Percentiles rank a stretch among this genome's conserved stretches.
These are phyloP conservation scores for Tricholoma sp. DNA, from an alignment of 768 basidiomycete genomes.

Conservation along the genomic window DNA sequence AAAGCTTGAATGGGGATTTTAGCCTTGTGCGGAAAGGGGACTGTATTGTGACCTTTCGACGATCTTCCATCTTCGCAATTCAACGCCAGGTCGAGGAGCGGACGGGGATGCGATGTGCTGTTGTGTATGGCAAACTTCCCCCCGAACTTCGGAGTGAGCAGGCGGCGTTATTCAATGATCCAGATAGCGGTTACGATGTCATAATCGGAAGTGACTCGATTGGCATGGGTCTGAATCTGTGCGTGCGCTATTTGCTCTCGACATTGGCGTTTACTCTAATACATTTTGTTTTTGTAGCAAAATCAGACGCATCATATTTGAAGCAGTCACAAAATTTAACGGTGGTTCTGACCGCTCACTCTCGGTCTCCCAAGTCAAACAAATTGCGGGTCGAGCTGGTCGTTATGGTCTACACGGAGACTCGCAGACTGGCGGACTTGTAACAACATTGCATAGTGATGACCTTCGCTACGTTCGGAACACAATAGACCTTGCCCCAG, in stretches of 20 bases:
- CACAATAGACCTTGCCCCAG: slow-evolving; percentile 49
- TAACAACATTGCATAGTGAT: slow-evolving; percentile 60
- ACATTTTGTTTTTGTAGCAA: slow-evolving; percentile 47
- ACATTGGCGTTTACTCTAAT: not conserved
- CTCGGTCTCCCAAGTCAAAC: slow-evolving; percentile 78
- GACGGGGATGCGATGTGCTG: slow-evolving; percentile 80
- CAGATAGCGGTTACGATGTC: slow-evolving; percentile 78
- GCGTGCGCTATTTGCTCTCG: slow-evolving; percentile 23
- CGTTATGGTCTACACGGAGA: slow-evolving; percentile 67
- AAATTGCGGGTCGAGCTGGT: slow-evolving; percentile 92
- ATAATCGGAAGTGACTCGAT: slow-evolving; percentile 93
- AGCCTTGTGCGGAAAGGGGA: slow-evolving; percentile 71
- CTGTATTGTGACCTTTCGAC: slow-evolving; percentile 84
- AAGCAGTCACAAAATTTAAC: slow-evolving; percentile 58
- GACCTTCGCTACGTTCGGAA: slow-evolving; percentile 59
- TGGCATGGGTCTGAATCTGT: slow-evolving; percentile 98
- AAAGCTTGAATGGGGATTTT: slow-evolving; percentile 59
- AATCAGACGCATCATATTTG: slow-evolving; percentile 53
- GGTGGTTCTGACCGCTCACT: slow-evolving; percentile 42
- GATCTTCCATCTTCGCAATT: slow-evolving; percentile 68
- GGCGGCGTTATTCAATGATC: slow-evolving; percentile 87
- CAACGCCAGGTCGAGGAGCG: slow-evolving; percentile 66
- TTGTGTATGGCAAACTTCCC: slow-evolving; percentile 89
- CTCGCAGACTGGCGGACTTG: slow-evolving; percentile 52
- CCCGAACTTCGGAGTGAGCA: slow-evolving; percentile 92